Percentiles rank a stretch among this genome's conserved stretches.
phyloP scores from a whole-genome alignment of 352 stramenopile genomes.

The Pythium dissotocum region DNA sequence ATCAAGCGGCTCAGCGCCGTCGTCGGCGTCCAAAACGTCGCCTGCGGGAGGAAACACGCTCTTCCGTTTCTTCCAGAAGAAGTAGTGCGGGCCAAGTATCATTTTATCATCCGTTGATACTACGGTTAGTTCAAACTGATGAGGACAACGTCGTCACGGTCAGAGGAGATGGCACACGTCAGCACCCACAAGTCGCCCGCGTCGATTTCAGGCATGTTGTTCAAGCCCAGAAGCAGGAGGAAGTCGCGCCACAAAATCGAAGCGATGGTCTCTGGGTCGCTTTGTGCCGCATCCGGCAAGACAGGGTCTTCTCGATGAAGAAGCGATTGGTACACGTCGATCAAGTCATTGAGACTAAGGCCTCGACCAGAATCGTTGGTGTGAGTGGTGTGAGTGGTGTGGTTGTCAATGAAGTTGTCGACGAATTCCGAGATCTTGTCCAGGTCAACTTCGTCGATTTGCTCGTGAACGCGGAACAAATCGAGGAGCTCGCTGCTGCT shows the following conservation, averaged over 20 bases:
- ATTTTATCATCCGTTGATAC: not conserved
- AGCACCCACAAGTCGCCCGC: not conserved
- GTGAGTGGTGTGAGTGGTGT: not conserved
- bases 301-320: not conserved
- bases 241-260: conserved; percentile 12
- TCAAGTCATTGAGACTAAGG: not conserved
- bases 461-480: conserved; percentile 36
- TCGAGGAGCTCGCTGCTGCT: conserved; percentile 26
- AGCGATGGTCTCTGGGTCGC: not conserved
- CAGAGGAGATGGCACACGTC: conserved; percentile 8
- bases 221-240: not conserved
- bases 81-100: not conserved
- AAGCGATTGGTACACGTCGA: not conserved
- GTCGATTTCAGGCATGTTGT: not conserved
- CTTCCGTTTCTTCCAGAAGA: conserved; percentile 51
- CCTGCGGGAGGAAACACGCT: conserved; percentile 31
- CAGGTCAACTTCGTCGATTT: not conserved
- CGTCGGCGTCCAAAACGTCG: not conserved
- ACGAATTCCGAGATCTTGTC: not conserved
- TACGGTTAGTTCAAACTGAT: not conserved
- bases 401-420: not conserved
- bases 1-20: not conserved
- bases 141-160: conserved; percentile 7
- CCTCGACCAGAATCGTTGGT: not conserved
- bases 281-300: too few species aligned